A percentile compares a stretch with the other conserved stretches of the same genome.
Evolutionary conservation across 202 grass and related monocot genomes (phyloP).

Genomic region (Musa balbisiana): DNA sequence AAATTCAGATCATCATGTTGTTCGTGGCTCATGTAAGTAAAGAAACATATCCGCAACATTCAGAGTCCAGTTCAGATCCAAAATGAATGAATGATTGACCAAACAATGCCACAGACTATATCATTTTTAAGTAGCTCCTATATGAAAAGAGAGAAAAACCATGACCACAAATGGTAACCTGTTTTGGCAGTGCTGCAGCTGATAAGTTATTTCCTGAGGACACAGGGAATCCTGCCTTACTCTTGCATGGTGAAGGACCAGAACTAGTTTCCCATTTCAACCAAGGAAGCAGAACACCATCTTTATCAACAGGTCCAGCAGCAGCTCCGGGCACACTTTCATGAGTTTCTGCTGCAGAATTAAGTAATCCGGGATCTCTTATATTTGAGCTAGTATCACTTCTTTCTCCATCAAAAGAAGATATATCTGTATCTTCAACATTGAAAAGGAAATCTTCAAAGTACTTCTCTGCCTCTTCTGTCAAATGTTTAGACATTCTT

Average conservation of each 20-base stretch:
- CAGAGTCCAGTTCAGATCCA: too few species aligned
- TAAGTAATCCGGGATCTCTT: constrained; percentile 29
- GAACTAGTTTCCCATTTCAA: constrained; percentile 88
- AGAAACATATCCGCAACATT: too few species aligned
- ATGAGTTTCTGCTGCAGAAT: constrained; percentile 34
- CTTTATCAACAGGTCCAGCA: constrained; percentile 31
- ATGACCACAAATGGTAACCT: not conserved
- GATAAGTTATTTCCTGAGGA: not conserved
- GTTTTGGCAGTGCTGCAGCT: not conserved
- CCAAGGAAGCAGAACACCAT: constrained; percentile 85
- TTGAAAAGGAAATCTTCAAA: constrained; percentile 94
- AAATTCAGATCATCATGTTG: too few species aligned
- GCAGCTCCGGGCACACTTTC: constrained; percentile 29
- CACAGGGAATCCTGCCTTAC: not conserved
- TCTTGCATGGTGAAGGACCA: constrained; percentile 54
- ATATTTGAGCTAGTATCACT: constrained; percentile 69
- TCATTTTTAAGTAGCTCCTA: too few species aligned
- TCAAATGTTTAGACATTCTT: constrained; percentile 62
- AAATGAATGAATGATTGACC: too few species aligned
- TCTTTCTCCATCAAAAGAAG: constrained; percentile 95
- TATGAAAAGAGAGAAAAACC: not conserved
- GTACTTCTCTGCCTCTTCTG: constrained; percentile 78
- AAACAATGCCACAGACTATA: too few species aligned
- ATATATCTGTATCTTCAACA: constrained; percentile 98
- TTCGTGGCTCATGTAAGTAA: too few species aligned